Evolutionary conservation across 345 rosid species (phyloP).

Genomic region (Ceriops zippeliana): DNA sequence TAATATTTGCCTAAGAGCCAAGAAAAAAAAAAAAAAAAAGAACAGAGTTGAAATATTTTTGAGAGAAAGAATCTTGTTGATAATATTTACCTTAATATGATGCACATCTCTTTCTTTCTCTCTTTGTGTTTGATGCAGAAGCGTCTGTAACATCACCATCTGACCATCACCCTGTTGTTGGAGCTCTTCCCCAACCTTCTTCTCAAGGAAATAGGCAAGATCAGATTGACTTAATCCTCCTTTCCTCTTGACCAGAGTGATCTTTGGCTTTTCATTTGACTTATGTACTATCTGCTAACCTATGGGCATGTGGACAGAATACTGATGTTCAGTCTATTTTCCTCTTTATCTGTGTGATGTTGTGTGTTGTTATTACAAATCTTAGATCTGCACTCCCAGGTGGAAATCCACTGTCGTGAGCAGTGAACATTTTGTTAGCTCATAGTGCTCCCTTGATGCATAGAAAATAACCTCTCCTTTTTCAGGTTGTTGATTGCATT

Average conservation of each 20-base stretch:
- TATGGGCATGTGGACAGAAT: conserved; percentile 11
- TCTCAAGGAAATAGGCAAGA: conserved; percentile 26
- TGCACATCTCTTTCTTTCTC: not conserved
- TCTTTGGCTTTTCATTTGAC: conserved; percentile 13
- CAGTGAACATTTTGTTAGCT: not conserved
- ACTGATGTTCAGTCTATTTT: conserved; percentile 7
- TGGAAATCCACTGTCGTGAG: not conserved
- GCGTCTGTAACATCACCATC: conserved; percentile 18
- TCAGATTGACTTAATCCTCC: conserved; percentile 9
- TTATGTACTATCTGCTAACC: not conserved
- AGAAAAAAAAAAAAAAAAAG: no score
- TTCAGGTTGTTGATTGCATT: conserved; percentile 27
- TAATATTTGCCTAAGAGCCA: not conserved
- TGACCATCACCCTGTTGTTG: conserved; percentile 21
- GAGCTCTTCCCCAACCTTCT: conserved; percentile 30
- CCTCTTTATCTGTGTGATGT: not conserved
- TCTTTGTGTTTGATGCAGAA: conserved; percentile 17
- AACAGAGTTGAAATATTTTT: no score
- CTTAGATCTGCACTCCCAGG: no score
- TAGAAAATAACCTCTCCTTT: conserved; percentile 3
- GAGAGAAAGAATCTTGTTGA: no score
- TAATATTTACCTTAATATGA: not conserved
- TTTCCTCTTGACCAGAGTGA: not conserved
- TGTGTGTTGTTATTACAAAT: no score
- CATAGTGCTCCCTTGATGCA: conserved; percentile 3